Percentiles rank a stretch among this genome's conserved stretches.
Conservation (phyloP, 2,329 filamentous ascomycete genomes). For the Dothistroma pini region DNA sequence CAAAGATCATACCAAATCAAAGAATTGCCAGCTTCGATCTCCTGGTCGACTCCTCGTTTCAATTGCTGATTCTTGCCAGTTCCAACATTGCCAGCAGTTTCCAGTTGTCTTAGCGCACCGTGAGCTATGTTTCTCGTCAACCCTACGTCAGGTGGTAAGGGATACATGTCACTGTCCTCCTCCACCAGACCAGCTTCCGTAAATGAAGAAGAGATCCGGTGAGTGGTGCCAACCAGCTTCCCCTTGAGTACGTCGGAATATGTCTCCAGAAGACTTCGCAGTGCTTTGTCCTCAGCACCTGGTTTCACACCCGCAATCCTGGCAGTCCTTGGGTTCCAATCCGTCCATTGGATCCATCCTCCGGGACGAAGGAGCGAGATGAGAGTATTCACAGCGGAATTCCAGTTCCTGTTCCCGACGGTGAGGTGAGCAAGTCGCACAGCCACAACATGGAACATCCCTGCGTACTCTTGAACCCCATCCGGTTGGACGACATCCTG, state of each 20-base stretch:
- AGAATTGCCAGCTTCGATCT: slow-evolving; percentile 13
- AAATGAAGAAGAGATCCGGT: slow-evolving; percentile 16
- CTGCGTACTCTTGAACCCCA: neutral
- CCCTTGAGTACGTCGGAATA: slow-evolving; percentile 15
- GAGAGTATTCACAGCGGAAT: slow-evolving; percentile 11
- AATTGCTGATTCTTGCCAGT: slow-evolving; percentile 6
- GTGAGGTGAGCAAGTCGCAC: slow-evolving; percentile 14
- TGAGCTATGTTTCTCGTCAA: slow-evolving; percentile 16
- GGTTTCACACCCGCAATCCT: slow-evolving; percentile 21
- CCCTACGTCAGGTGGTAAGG: slow-evolving; percentile 15
- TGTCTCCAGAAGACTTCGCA: slow-evolving; percentile 13
- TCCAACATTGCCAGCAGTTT: slow-evolving; percentile 5
- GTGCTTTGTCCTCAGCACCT: slow-evolving; percentile 12
- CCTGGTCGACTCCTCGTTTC: slow-evolving; percentile 8
- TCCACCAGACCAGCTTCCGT: slow-evolving; percentile 7
- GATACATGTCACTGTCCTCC: slow-evolving; percentile 18
- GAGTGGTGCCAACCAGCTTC: slow-evolving; percentile 15
- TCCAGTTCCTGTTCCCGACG: slow-evolving; percentile 15
- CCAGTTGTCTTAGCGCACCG: slow-evolving; percentile 10
- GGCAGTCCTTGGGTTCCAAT: slow-evolving; percentile 20
- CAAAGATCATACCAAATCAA: slow-evolving; percentile 23
- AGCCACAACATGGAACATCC: slow-evolving; percentile 19
- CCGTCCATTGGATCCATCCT: slow-evolving; percentile 21
- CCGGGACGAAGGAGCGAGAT: slow-evolving; percentile 18
- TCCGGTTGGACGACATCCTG: neutral